Evolutionary conservation across 2,329 filamentous ascomycete species (phyloP).

Genomic region (Dichotomopilus funicola): DNA sequence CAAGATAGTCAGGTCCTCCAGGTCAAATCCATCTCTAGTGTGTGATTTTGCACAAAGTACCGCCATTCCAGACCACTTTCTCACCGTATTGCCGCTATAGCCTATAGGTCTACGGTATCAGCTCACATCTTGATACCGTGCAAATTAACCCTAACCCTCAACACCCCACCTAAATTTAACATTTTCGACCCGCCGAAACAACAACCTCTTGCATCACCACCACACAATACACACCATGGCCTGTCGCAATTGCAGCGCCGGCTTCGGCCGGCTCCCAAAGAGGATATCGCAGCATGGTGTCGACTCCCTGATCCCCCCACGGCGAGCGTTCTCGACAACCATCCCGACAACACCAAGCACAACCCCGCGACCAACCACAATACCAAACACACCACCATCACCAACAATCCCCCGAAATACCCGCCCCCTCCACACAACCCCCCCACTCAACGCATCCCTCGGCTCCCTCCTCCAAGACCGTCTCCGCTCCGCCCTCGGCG

Average conservation of each 20-base stretch:
- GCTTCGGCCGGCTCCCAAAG: constrained; percentile 37
- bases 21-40: no score
- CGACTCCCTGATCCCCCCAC: background rate
- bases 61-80: no score
- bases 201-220: background rate
- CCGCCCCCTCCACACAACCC: constrained; percentile 15
- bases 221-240: constrained; percentile 33
- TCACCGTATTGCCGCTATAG: no score
- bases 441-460: background rate
- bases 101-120: no score
- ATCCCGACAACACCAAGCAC: background rate
- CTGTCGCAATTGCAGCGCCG: constrained; percentile 42
- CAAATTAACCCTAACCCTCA: constrained; percentile 24
- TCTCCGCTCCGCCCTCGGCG: constrained; percentile 4
- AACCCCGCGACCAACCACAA: no score
- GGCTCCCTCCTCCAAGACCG: constrained; percentile 4
- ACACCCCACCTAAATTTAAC: constrained; percentile 5
- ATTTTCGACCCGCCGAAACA: constrained; percentile 7
- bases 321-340: background rate
- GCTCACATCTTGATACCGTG: no score
- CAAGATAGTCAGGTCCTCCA: no score
- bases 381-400: no score
- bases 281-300: constrained; percentile 11
- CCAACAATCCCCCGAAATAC: background rate
- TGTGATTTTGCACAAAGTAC: no score